A percentile compares a stretch with the other conserved stretches of the same genome.
Conservation (phyloP, 768 basidiomycete species). For the Naematelia encephala region DNA sequence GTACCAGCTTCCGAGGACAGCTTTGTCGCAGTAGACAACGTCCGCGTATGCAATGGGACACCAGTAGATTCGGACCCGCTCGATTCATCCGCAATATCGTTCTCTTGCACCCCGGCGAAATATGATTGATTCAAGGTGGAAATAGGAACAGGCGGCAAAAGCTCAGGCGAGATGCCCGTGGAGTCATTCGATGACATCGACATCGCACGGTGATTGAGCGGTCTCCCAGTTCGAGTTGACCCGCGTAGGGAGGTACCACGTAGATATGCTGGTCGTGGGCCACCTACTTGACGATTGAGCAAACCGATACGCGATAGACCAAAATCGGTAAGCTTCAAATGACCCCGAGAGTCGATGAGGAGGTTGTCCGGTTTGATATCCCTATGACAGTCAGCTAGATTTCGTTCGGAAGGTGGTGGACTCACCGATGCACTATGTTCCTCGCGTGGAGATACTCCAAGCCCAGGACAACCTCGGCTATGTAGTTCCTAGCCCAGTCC, state of each 20-base stretch:
- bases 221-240: slow-evolving; percentile 50
- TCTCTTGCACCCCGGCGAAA: slow-evolving; percentile 40
- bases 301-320: slow-evolving; percentile 95
- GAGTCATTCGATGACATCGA: slow-evolving; percentile 47
- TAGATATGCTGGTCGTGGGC: slow-evolving; percentile 45
- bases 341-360: slow-evolving; percentile 92
- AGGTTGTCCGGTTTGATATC: slow-evolving; percentile 98
- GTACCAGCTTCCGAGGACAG: slow-evolving; percentile 45
- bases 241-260: slow-evolving; percentile 38
- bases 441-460: slow-evolving; percentile 94
- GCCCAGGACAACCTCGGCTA: slow-evolving; percentile 92
- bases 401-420: slow-evolving; percentile 6
- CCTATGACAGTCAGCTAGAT: slow-evolving; percentile 54
- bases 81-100: slow-evolving; percentile 60
- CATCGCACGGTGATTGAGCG: slow-evolving; percentile 49
- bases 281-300: slow-evolving; percentile 79
- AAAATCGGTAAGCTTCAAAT: slow-evolving; percentile 97
- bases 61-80: slow-evolving; percentile 68
- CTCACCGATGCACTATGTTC: slow-evolving; percentile 93
- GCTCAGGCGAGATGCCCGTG: slow-evolving; percentile 47
- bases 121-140: slow-evolving; percentile 48
- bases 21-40: slow-evolving; percentile 22
- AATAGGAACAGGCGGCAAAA: slow-evolving; percentile 29
- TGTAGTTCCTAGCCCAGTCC: slow-evolving; percentile 94
- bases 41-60: slow-evolving; percentile 31